A percentile compares a stretch with the other conserved stretches of the same genome.
Evolutionary conservation across 192 early-diverging fungal genomes (phyloP).

Genomic region (Linnemannia schmuckeri): DNA sequence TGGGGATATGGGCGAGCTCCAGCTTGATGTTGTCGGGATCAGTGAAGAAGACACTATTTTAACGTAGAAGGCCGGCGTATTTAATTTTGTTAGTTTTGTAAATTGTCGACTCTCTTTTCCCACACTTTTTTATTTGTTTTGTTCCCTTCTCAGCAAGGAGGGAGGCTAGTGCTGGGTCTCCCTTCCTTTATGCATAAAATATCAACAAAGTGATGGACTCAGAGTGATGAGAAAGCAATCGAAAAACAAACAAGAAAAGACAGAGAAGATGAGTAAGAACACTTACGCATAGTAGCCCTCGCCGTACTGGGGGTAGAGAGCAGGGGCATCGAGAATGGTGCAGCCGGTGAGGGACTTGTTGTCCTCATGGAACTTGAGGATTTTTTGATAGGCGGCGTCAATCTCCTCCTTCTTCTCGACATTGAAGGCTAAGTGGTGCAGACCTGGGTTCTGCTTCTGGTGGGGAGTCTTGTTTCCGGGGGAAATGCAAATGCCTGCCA

Average conservation of each 20-base stretch:
- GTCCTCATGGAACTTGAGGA: conserved; percentile 34
- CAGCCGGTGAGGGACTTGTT: conserved; percentile 13
- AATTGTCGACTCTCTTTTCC: background rate
- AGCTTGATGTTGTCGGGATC: conserved; percentile 49
- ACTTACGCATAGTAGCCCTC: conserved; percentile 41
- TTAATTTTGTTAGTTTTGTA: background rate
- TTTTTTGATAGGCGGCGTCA: conserved; percentile 31
- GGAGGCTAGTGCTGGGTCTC: background rate
- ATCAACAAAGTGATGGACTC: too few relatives aligned
- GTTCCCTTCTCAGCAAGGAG: background rate
- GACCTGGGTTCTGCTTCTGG: conserved; percentile 33
- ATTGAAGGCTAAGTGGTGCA: conserved; percentile 38
- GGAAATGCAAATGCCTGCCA: conserved; percentile 13
- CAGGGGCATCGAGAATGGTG: conserved; percentile 33
- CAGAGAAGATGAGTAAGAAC: too few relatives aligned
- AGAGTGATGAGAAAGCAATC: background rate
- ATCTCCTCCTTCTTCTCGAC: conserved; percentile 18
- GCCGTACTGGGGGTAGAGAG: conserved; percentile 38
- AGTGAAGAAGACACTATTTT: conserved; percentile 48
- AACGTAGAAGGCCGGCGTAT: background rate
- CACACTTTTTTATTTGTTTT: background rate
- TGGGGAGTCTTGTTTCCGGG: conserved; percentile 34
- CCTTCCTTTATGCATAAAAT: too few relatives aligned
- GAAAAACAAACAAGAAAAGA: background rate
- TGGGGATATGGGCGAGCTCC: conserved; percentile 31